These are phyloP conservation scores for Nicotiana undulata DNA, from an alignment of 257 asterid genomes.

Conservation along the genomic window DNA sequence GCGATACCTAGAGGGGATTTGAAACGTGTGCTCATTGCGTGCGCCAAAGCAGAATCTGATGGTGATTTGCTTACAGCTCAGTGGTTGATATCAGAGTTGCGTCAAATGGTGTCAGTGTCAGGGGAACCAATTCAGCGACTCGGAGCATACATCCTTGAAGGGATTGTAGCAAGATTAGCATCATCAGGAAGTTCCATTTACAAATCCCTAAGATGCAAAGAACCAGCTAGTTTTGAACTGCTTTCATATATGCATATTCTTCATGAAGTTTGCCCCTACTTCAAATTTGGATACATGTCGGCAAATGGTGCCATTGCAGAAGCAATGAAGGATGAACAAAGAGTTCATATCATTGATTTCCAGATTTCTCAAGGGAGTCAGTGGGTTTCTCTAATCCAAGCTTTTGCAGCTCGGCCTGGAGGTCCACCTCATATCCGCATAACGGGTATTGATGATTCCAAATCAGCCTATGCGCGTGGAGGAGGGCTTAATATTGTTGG, in stretches of 20 bases:
- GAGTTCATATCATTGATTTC: background rate
- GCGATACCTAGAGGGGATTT: background rate
- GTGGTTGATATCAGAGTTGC: background rate
- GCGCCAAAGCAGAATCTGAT: constrained; percentile 1
- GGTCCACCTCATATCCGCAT: background rate
- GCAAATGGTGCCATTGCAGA: constrained; percentile 12
- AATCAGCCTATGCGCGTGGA: background rate
- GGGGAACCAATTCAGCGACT: constrained; percentile 14
- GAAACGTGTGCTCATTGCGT: constrained; percentile 2
- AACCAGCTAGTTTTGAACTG: constrained; percentile 8
- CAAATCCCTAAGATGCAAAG: background rate
- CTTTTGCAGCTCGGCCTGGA: background rate
- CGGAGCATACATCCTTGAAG: constrained; percentile 9
- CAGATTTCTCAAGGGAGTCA: background rate
- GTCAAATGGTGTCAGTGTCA: background rate
- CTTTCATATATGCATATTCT: constrained; percentile 12
- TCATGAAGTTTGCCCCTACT: constrained; percentile 2
- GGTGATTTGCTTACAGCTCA: background rate
- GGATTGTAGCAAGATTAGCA: constrained; percentile 9
- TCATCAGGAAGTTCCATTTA: constrained; percentile 1
- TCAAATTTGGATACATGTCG: constrained; percentile 11
- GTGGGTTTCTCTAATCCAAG: background rate
- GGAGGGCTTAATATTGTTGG: background rate
- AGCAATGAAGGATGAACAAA: background rate
- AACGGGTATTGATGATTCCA: background rate